Base-by-base conservation (phyloP, 495 filamentous ascomycete species). In the Penicillium canescens region DNA sequence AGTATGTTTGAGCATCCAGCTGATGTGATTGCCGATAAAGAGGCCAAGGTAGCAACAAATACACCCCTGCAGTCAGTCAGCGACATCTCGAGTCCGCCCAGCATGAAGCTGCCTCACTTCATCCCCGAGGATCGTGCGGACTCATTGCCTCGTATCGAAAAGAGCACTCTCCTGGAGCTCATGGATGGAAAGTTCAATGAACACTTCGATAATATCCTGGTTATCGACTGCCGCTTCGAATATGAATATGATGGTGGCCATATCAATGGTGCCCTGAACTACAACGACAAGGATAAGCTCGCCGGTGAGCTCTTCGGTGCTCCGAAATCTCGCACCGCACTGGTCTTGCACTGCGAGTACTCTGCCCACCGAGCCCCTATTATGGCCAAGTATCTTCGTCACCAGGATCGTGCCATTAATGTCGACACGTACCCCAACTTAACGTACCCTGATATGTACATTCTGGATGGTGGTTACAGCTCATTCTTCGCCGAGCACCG, bases 241-340 rank as follows among this genome's bases (percentile, higher is more conserved):
- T 99, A 98, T 68, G 95, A 99, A 72, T 99, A 92, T 68, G 86
- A 96, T 28, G 95, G 95, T 40, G 95, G 95, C 14, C 95, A 99
- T 65, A 96, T 99, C 56, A 80, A 89, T 43, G 88, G 89, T 0
- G 95, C 95, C 31, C 73, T 96, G 62, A 99, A 99, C 74, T 91
- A 88, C 75, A 97, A 96, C 66, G 90, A 96, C 71, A 98, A 96
- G 71, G 93, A 98, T 57, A 69, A 84, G 28, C 76, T 99, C 53
- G 85, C 92, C 1, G 73, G 75, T 45, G 81, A 91, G 43, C 82
- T 99, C 9, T 96, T 99, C 68, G 74, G 81, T 41, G 71, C 80
- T 2, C 81, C 83, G 54, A 75, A 84, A 50, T 79, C 80, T 20
- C 87, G 84, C 47, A 92, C 90, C 0, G 78, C 96, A 6, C 65